These are phyloP conservation scores for Venturia pyrina DNA, from an alignment of 2,329 filamentous ascomycete species.

Conservation along the genomic window DNA sequence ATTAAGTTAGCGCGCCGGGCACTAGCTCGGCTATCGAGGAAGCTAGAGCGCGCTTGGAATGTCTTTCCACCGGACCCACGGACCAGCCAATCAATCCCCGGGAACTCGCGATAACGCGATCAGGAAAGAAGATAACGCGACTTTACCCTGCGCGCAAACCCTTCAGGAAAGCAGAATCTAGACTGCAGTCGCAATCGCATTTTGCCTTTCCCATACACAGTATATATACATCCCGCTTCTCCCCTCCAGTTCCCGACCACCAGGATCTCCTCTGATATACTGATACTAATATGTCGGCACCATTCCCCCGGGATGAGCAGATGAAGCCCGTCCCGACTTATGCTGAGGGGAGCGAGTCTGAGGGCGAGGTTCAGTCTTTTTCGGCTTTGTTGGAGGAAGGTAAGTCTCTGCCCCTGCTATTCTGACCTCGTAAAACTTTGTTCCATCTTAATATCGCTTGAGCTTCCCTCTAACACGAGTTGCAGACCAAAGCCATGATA, in stretches of 20 bases:
- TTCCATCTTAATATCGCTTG: not conserved
- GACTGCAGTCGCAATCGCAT: not conserved
- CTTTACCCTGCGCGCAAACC: not conserved
- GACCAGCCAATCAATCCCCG: not conserved
- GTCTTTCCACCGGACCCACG: not conserved
- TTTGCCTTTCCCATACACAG: conserved; percentile 7
- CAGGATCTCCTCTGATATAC: not conserved
- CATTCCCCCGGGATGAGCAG: conserved; percentile 5
- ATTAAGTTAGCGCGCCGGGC: no score
- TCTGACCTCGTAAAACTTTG: not conserved
- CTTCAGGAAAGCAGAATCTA: not conserved
- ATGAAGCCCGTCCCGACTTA: not conserved
- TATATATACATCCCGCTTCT: no score
- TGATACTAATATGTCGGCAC: not conserved
- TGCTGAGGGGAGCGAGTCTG: conserved; percentile 7
- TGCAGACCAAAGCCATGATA: conserved; percentile 38
- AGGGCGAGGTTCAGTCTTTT: conserved; percentile 15
- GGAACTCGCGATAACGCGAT: not conserved
- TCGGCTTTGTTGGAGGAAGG: conserved; percentile 22
- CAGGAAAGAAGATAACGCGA: not conserved
- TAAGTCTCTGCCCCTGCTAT: conserved; percentile 12
- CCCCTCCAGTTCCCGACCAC: not conserved
- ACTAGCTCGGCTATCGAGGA: not conserved
- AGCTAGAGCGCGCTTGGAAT: conserved; percentile 1
- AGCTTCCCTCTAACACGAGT: not conserved